phyloP scores from a whole-genome alignment of 192 early-diverging fungal genomes.

The Coemansia sp. region DNA sequence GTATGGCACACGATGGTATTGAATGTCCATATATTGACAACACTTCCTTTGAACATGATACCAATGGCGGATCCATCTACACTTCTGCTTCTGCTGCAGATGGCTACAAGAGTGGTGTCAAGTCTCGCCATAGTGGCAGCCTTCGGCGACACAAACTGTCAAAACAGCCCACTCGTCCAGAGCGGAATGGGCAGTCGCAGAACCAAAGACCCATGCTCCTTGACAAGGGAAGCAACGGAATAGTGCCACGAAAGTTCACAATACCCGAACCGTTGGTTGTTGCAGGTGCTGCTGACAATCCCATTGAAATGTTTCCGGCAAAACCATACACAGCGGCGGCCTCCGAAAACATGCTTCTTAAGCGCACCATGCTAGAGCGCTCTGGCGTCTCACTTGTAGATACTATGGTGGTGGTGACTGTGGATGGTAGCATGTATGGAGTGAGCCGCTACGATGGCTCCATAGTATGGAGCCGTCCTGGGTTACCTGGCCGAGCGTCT shows the following conservation, averaged over 20 bases:
- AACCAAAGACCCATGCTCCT: conserved; percentile 21
- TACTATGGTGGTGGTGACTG: conserved; percentile 51
- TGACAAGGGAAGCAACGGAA: conserved; percentile 22
- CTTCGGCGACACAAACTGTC: neutral
- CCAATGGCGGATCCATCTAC: neutral
- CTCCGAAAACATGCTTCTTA: conserved; percentile 33
- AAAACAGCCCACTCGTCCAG: neutral
- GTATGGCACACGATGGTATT: conserved; percentile 2
- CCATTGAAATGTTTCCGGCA: conserved; percentile 45
- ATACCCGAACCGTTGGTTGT: conserved; percentile 49
- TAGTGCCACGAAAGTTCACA: conserved; percentile 53
- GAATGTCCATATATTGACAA: neutral
- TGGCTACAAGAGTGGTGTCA: neutral
- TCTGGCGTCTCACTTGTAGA: conserved; percentile 35
- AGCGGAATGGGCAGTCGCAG: conserved; percentile 2
- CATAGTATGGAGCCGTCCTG: conserved; percentile 44
- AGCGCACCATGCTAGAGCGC: conserved; percentile 34
- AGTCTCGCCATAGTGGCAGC: neutral
- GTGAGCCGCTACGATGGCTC: conserved; percentile 42
- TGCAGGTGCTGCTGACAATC: conserved; percentile 41
- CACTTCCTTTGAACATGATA: neutral
- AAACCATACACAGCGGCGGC: conserved; percentile 28
- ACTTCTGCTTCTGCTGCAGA: neutral
- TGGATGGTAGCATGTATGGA: conserved; percentile 52
- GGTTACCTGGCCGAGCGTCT: conserved; percentile 21